These are phyloP conservation scores for Schizonepeta tenuifolia DNA, from an alignment of 257 asterid genomes.

Conservation along the genomic window DNA sequence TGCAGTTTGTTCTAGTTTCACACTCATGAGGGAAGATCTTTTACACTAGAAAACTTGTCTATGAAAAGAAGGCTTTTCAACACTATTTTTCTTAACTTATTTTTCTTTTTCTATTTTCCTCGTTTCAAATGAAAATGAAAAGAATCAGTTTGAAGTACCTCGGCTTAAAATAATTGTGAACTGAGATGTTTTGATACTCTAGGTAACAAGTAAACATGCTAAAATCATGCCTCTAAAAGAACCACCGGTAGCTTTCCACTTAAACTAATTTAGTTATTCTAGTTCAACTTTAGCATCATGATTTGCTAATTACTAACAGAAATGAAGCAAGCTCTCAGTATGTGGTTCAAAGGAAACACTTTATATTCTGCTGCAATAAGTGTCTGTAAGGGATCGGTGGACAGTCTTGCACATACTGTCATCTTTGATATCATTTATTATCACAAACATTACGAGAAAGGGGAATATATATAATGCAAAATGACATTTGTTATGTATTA, in stretches of 20 bases:
- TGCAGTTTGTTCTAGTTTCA: conserved; percentile 16
- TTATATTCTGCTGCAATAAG: conserved; percentile 15
- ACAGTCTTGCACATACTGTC: conserved; percentile 13
- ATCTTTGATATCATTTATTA: conserved; percentile 13
- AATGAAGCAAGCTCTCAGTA: conserved; percentile 3
- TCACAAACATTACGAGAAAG: background rate
- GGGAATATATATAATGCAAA: conserved; percentile 10
- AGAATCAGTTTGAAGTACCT: background rate
- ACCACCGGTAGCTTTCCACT: conserved; percentile 2
- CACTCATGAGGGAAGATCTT: background rate
- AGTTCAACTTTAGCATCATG: background rate
- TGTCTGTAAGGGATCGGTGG: background rate
- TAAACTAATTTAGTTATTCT: conserved; percentile 3
- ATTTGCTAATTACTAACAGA: background rate
- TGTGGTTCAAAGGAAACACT: conserved; percentile 15
- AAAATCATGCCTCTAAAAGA: conserved; percentile 13
- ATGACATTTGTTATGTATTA: background rate
- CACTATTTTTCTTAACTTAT: background rate
- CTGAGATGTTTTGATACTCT: conserved; percentile 4
- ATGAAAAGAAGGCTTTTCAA: background rate
- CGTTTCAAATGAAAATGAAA: conserved; percentile 15
- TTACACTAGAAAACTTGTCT: conserved; percentile 7
- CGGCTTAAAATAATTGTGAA: background rate
- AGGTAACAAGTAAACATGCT: conserved; percentile 2
- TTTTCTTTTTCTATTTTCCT: background rate